These are phyloP conservation scores for Linderniella brevidens DNA, from an alignment of 257 asterid genomes.

Conservation along the genomic window DNA sequence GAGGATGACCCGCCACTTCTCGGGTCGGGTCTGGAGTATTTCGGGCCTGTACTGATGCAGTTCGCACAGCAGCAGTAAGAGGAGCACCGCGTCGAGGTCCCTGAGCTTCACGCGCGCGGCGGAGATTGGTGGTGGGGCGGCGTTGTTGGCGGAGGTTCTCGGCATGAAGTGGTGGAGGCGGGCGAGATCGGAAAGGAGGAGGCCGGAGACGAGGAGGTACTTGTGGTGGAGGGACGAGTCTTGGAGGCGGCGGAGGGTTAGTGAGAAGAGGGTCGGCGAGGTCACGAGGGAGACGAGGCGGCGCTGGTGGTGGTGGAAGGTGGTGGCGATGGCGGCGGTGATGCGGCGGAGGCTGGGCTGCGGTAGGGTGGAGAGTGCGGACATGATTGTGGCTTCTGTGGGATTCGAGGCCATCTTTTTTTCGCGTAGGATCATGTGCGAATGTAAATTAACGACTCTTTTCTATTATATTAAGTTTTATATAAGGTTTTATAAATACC, in stretches of 20 bases:
- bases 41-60: not conserved
- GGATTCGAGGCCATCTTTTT: not conserved
- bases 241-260: constrained; percentile 3
- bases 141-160: not conserved
- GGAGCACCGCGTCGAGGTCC: constrained; percentile 7
- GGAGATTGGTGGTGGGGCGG: not conserved
- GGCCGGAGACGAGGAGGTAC: constrained; percentile 2
- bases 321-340: not conserved
- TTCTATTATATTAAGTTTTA: no score
- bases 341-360: not conserved
- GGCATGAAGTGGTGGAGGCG: not conserved
- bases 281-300: constrained; percentile 5
- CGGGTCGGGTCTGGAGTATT: constrained; percentile 1
- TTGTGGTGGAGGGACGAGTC: not conserved
- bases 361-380: not conserved
- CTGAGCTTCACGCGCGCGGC: not conserved
- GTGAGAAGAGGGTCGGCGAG: constrained; percentile 5
- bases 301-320: not conserved
- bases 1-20: not conserved
- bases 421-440: no score
- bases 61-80: constrained; percentile 6
- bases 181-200: constrained; percentile 6
- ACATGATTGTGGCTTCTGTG: not conserved
- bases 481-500: no score
- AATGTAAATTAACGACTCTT: no score